phyloP scores from a whole-genome alignment of 768 basidiomycete genomes.

The Lyophyllum shimeji region DNA sequence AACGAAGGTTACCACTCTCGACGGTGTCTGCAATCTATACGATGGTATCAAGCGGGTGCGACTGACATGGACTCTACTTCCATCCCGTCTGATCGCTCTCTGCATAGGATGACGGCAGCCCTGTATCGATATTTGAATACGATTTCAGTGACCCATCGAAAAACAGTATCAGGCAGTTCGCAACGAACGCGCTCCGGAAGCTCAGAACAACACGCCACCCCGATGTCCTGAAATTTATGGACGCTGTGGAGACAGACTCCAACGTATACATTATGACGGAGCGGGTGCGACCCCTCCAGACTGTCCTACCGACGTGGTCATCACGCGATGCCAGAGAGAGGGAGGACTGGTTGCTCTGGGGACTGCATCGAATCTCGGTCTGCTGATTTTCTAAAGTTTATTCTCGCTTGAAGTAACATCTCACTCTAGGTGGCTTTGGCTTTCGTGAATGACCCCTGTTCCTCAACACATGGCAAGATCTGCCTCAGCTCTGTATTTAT shows the following conservation, averaged over 20 bases:
- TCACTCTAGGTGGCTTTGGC: constrained; percentile 72
- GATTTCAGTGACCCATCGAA: constrained; percentile 64
- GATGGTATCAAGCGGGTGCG: constrained; percentile 86
- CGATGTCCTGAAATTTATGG: constrained; percentile 94
- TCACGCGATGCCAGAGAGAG: constrained; percentile 60
- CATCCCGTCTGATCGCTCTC: constrained; percentile 10
- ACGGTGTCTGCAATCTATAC: constrained; percentile 80
- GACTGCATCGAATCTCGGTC: constrained; percentile 86
- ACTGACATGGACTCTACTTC: constrained; percentile 10
- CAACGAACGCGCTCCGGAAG: constrained; percentile 88
- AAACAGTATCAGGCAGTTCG: constrained; percentile 67
- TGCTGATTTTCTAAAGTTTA: constrained; percentile 16
- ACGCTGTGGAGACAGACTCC: constrained; percentile 86
- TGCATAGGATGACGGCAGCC: constrained; percentile 80
- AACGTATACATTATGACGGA: constrained; percentile 94
- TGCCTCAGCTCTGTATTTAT: constrained; percentile 80
- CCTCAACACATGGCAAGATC: constrained; percentile 83
- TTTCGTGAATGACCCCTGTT: constrained; percentile 84
- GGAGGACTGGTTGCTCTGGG: constrained; percentile 94
- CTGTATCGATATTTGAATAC: constrained; percentile 91
- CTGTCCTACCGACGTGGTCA: constrained; percentile 61
- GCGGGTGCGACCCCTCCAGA: constrained; percentile 75
- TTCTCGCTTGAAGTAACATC: constrained; percentile 9
- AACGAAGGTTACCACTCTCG: constrained; percentile 63
- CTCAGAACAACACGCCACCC: constrained; percentile 92